Percentiles rank a stretch among this genome's conserved stretches.
Conservation (phyloP, 2,329 filamentous ascomycete species). For the Eutypa lata region DNA sequence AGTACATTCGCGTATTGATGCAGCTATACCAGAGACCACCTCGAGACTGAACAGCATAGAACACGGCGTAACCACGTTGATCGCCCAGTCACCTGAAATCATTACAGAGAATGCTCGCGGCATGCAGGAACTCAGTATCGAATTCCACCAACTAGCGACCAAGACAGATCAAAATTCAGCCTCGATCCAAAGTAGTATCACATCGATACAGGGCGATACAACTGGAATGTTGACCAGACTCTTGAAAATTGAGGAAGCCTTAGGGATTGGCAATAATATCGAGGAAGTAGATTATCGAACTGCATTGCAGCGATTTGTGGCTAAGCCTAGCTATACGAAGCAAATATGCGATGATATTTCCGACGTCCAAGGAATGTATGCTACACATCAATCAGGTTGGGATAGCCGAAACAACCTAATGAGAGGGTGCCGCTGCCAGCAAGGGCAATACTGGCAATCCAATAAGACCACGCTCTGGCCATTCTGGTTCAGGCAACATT, state of each 20-base stretch:
- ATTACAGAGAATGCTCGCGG: background rate
- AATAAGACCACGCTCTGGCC: background rate
- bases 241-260: background rate
- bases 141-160: background rate
- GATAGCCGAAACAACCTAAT: background rate
- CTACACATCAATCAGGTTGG: background rate
- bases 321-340: background rate
- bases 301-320: background rate
- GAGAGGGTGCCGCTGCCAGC: background rate
- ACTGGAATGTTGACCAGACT: background rate
- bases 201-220: background rate
- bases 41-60: background rate
- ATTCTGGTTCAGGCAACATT: background rate
- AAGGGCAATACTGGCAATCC: background rate
- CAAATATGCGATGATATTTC: background rate
- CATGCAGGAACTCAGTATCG: background rate
- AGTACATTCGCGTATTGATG: background rate
- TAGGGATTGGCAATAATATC: background rate
- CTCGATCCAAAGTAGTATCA: background rate
- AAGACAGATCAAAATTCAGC: background rate
- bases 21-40: background rate
- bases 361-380: background rate
- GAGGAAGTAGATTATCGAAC: background rate
- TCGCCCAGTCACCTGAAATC: background rate
- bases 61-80: background rate